These are phyloP conservation scores for Trypanosoma melophagium DNA, from an alignment of 208 protist species.

Conservation along the genomic window DNA sequence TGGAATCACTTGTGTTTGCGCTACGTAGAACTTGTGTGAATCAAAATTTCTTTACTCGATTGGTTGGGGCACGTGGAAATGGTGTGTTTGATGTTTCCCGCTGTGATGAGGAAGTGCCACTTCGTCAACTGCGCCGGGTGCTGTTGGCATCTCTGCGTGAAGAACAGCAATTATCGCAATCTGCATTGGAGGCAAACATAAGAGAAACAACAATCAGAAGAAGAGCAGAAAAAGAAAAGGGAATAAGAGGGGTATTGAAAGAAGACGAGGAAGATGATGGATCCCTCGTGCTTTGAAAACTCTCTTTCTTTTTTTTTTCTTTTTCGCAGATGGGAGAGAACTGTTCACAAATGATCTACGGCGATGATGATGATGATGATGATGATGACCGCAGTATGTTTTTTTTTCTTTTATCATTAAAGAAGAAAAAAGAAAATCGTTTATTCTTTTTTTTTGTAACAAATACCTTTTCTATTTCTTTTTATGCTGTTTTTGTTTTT, in stretches of 20 bases:
- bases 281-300: slow-evolving; percentile 35
- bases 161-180: neutral
- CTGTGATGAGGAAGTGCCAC: slow-evolving; percentile 57
- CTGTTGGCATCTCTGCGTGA: slow-evolving; percentile 43
- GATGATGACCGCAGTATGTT: too few relatives aligned
- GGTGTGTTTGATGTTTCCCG: slow-evolving; percentile 40
- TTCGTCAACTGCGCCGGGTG: slow-evolving; percentile 40
- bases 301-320: slow-evolving; percentile 3
- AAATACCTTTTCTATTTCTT: neutral
- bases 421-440: neutral
- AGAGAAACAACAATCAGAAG: neutral
- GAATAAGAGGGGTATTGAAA: too few relatives aligned
- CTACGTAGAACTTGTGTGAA: slow-evolving; percentile 69
- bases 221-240: neutral
- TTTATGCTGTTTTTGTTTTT: slow-evolving; percentile 8
- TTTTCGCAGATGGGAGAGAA: neutral
- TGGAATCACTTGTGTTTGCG: slow-evolving; percentile 58
- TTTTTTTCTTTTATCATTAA: slow-evolving; percentile 1
- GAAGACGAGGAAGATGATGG: slow-evolving; percentile 23
- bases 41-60: slow-evolving; percentile 33
- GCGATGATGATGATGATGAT: too few relatives aligned
- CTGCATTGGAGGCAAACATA: neutral
- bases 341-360: too few relatives aligned
- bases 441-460: neutral
- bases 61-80: slow-evolving; percentile 12